Percentiles rank a stretch among this genome's conserved stretches.
These are phyloP conservation scores for Pythium myriotylum DNA, from an alignment of 352 stramenopile species.

Conservation along the genomic window DNA sequence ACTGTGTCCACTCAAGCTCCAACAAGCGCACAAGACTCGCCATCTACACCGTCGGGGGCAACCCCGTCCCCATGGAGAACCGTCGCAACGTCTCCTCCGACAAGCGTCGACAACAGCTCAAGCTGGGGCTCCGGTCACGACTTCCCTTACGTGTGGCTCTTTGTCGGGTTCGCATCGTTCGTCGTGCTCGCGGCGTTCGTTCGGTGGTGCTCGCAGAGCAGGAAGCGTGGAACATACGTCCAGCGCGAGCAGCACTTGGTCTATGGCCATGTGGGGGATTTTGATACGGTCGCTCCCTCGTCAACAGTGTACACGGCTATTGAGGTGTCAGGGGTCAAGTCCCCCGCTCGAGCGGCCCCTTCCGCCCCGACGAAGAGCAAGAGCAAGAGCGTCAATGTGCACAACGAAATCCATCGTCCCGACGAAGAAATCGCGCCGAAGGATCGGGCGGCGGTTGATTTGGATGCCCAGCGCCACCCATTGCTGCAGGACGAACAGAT, in stretches of 20 bases:
- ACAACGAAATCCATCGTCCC: background rate
- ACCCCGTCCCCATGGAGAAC: background rate
- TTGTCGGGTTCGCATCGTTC: background rate
- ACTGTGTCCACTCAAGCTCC: background rate
- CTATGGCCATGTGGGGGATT: background rate
- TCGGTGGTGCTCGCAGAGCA: conserved; percentile 29
- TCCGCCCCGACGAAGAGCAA: background rate
- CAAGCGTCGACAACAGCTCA: background rate
- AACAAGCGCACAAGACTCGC: too few relatives aligned
- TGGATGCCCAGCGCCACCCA: background rate
- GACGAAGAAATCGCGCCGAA: background rate
- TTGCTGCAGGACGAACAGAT: conserved; percentile 6
- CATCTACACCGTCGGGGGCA: too few relatives aligned
- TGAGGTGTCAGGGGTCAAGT: background rate
- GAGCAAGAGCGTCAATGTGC: background rate
- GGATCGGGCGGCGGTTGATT: too few relatives aligned
- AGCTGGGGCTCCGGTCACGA: background rate
- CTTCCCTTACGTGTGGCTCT: conserved; percentile 14
- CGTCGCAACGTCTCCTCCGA: background rate
- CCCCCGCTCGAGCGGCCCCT: background rate
- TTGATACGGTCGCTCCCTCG: background rate
- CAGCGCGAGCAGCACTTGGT: conserved; percentile 6
- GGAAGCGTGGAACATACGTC: conserved; percentile 55
- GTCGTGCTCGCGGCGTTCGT: conserved; percentile 5
- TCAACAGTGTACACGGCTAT: background rate